Evolutionary conservation across 768 basidiomycete species (phyloP), one percentile per base, ranked within the genome.

Genomic region (Xanthoconium purpureum): DNA sequence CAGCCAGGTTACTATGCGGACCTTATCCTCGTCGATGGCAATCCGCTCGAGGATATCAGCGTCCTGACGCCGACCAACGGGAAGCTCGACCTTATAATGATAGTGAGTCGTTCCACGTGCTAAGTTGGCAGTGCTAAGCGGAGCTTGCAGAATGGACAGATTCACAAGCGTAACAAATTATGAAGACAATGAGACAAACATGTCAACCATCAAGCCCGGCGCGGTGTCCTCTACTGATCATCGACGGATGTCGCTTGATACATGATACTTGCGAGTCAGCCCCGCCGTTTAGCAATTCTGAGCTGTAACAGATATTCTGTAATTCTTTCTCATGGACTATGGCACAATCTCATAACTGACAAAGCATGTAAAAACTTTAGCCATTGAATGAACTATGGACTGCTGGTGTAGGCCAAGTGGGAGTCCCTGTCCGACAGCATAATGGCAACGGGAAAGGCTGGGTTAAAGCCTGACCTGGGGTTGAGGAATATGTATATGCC

Each of bases 1-100:
- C 64, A 67, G 17, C 71, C 73, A 1, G 74, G 74, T 11, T 75
- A 68, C 56, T 75, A 69, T 18, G 73, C 74, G 6, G 74, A 75
- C 47, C 62, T 75, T 32, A 59, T 75, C 32, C 69, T 75, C 14
- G 69, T 75, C 2, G 64, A 71, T 49, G 73, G 74, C 3, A 65
- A 75, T 51, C 74, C 73, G 5, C 60, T 74, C 17, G 66, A 75
- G 14, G 71, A 75, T 51, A 74, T 74, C 50, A 55, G 59, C 6
- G 54, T 75, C 12, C 50, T 75, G 40, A 71, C 71, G 5, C 56
- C 66, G 56, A 61, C 63, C 54, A 62, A 62, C 6, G 64, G 67
- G 18, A 75, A 72, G 47, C 56, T 75, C 28, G 72, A 73, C 50
- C 24, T 75, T 1, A 63, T 75, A 17, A 50, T 75, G 57, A 75